Evolutionary conservation across 2,329 filamentous ascomycete genomes (phyloP).

Genomic region (Sphaceloma murrayae): DNA sequence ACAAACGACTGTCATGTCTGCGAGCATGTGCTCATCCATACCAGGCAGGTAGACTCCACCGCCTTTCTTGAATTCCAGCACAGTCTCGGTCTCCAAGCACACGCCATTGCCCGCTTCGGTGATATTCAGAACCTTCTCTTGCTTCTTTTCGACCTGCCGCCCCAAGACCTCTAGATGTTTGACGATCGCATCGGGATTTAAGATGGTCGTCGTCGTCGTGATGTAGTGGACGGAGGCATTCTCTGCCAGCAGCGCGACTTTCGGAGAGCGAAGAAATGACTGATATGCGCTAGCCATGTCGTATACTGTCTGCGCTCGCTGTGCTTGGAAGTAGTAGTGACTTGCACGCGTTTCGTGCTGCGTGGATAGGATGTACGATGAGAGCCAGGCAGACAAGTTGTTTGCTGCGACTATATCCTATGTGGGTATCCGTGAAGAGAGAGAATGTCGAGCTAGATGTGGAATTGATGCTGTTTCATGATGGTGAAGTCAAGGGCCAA

Average conservation of each 20-base stretch:
- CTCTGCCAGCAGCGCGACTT: slow-evolving; percentile 34
- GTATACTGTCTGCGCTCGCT: background rate
- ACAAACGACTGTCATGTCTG: slow-evolving; percentile 69
- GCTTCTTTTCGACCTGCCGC: slow-evolving; percentile 72
- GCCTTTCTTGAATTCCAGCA: slow-evolving; percentile 67
- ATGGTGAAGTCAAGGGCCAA: slow-evolving; percentile 4
- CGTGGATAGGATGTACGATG: background rate
- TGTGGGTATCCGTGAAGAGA: background rate
- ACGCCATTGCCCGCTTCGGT: slow-evolving; percentile 63
- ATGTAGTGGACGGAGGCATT: slow-evolving; percentile 62
- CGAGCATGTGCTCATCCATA: slow-evolving; percentile 87
- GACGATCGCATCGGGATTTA: slow-evolving; percentile 63
- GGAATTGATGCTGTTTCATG: slow-evolving; percentile 11
- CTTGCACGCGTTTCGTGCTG: background rate
- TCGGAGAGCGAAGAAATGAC: slow-evolving; percentile 38
- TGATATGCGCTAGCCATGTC: slow-evolving; percentile 37
- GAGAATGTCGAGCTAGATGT: slow-evolving; percentile 2
- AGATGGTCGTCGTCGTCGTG: slow-evolving; percentile 69
- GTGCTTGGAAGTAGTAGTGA: background rate
- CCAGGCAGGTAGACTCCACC: slow-evolving; percentile 81
- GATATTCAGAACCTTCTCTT: slow-evolving; percentile 62
- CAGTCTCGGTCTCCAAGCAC: slow-evolving; percentile 70
- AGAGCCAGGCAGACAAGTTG: background rate
- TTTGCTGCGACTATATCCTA: background rate
- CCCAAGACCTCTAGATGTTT: slow-evolving; percentile 67